Conservation (phyloP, 495 filamentous ascomycete genomes). For the Xylaria castorea region DNA sequence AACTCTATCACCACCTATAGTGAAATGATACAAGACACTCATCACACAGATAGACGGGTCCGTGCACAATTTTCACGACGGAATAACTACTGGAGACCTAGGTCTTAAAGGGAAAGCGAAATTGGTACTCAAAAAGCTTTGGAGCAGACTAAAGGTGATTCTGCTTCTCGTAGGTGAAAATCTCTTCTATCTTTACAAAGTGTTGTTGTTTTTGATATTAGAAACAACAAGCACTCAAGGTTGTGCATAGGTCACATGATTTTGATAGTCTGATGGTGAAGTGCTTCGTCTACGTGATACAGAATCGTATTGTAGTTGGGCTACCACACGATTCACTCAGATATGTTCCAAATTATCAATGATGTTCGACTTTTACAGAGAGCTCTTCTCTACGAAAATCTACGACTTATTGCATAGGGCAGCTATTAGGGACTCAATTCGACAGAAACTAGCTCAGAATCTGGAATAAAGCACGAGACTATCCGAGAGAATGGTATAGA, state of each 20-base stretch:
- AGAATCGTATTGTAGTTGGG: neutral
- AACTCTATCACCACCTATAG: neutral
- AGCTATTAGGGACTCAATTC: neutral
- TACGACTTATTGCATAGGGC: neutral
- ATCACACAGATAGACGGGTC: neutral
- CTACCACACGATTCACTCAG: neutral
- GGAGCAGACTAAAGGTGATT: neutral
- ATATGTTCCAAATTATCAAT: neutral
- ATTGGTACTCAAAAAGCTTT: neutral
- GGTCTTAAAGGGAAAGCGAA: neutral
- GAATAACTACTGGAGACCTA: neutral
- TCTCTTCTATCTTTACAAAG: neutral
- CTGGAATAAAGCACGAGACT: neutral
- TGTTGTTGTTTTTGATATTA: neutral
- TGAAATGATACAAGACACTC: neutral
- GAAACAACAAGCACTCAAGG: neutral
- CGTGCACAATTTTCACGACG: neutral
- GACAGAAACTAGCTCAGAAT: neutral
- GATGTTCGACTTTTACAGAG: neutral
- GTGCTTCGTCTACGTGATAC: neutral
- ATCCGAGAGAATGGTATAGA: neutral
- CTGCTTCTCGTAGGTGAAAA: neutral
- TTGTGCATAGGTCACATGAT: neutral
- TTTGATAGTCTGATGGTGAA: neutral
- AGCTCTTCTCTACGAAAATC: neutral